Base-by-base conservation (phyloP, 345 rosid genomes). In the Hevea brasiliensis region DNA sequence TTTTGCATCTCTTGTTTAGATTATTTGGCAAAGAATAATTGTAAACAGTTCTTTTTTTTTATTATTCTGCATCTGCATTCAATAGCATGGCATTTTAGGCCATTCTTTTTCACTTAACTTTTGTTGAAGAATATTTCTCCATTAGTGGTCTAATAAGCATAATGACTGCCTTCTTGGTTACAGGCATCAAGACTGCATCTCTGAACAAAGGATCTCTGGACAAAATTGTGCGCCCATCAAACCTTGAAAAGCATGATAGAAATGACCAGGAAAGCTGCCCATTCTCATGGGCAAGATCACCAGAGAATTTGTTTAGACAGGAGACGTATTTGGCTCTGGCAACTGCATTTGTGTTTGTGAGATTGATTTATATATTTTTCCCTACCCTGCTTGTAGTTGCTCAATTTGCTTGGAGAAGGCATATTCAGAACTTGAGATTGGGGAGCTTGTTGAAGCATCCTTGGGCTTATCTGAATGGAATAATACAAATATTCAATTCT, bases 261-360 rank as follows among this genome's bases (percentile, higher is more conserved):
- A 20, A 71, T 8, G 96, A 87, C 73, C 88, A 41, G 40, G 99
- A 95, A 68, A 92, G 81, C 82, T 95, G 98, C 73, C 99, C 97
- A 0, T 95, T 90, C 82, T 84, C 92, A 61, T 95, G 99, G 99
- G 97, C 94, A 71, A 92, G 89, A 84, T 92, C 99, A 50, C 99
- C 99, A 1, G 97, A 89, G 86, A 92, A 92, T 68, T 68, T 91
- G 84, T 85, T 95, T 60, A 84, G 80, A 7, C 94, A 92, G 74
- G 98, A 92, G 80, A 95, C 98, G 0, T 95, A 83, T 74, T 79
- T 95, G 59, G 84, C 94, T 47, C 80, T 95, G 75, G 98, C 99
- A 13, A 77, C 86, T 13, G 67, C 82, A 13, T 95, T 95, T 66
- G 97, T 95, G 69, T 77, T 92, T 37, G 20, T 86, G 75, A 84